Base-by-base conservation (phyloP, 2,329 filamentous ascomycete species). In the Trichoderma atrobrunneum region DNA sequence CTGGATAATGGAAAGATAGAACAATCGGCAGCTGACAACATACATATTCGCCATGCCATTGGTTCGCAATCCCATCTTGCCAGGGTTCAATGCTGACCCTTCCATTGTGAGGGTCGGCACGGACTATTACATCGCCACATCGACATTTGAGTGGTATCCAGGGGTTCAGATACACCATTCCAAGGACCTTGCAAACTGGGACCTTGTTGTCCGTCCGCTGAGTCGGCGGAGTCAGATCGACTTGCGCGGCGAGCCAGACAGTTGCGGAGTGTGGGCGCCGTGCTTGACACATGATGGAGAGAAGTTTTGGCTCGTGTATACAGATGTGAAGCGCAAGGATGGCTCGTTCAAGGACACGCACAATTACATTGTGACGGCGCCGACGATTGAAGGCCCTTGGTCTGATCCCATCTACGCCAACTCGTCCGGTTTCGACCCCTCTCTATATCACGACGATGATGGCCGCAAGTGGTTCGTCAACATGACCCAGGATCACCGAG, bases 271-370 rank as follows among this genome's bases (percentile, higher is more conserved):
- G n/a, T 91, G 89, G 88, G 89, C 89, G 2, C 89, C 89, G 0
- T 91, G 89, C 75, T 82, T 91, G 24, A 87, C 85, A 0, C 87
- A 91, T 74, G 88, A 90, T 74, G 88, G 87, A 60, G 82, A 85
- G 3, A 85, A 81, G 69, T 91, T 90, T 79, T 91, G 86, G 84
- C 85, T 91, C 6, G 89, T 91, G 2, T 91, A 89, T 78, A 90
- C 89, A 1, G 88, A 91, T 75, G 88, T 91, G 18, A 91, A 90
- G 80, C 87, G 89, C 74, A 91, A 91, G 77, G 89, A 91, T 75
- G 89, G 89, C 14, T 87, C 86, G 3, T 90, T 90, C 84, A 90
- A 89, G 78, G 89, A 90, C 75, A 85, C 87, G 1, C 89, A 87
- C 74, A 91, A 90, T 76, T 91, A 90, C 77, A 90, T 91, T 72